Evolutionary conservation across 129 eudicot species (phyloP).

Genomic region (Flaveria bidentis): DNA sequence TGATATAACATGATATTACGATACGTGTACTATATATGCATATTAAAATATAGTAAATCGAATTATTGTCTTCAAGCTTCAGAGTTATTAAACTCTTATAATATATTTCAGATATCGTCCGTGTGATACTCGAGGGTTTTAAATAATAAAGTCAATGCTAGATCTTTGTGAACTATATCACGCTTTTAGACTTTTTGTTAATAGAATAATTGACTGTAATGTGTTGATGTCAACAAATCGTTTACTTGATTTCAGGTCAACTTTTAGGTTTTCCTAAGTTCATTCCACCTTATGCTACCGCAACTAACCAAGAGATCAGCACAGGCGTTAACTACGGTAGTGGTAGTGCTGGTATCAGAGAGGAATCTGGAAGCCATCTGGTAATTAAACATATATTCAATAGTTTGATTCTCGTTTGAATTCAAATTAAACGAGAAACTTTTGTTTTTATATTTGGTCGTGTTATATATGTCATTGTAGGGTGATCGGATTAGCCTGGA

Average conservation of each 20-base stretch:
- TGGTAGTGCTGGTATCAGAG: slow-evolving; percentile 36
- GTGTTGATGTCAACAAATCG: background rate
- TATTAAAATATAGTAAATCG: no score
- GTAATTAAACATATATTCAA: background rate
- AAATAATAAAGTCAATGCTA: background rate
- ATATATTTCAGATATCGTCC: background rate
- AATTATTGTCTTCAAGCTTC: no score
- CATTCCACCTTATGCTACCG: slow-evolving; percentile 41
- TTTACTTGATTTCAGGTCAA: slow-evolving; percentile 34
- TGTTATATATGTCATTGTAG: slow-evolving; percentile 15
- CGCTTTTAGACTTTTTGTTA: background rate
- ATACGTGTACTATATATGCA: no score
- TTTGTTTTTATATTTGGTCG: background rate
- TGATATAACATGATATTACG: background rate
- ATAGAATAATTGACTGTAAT: no score
- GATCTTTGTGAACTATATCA: background rate
- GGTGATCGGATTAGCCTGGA: slow-evolving; percentile 41
- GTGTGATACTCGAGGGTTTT: background rate
- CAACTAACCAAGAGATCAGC: slow-evolving; percentile 28
- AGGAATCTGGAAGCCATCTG: slow-evolving; percentile 41
- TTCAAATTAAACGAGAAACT: background rate
- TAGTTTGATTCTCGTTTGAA: background rate
- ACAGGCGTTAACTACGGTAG: slow-evolving; percentile 47
- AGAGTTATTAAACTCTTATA: background rate
- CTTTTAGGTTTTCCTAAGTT: slow-evolving; percentile 32